Evolutionary conservation across 768 basidiomycete genomes (phyloP), one percentile per base, ranked within the genome.

Genomic region (Zangia roseola): DNA sequence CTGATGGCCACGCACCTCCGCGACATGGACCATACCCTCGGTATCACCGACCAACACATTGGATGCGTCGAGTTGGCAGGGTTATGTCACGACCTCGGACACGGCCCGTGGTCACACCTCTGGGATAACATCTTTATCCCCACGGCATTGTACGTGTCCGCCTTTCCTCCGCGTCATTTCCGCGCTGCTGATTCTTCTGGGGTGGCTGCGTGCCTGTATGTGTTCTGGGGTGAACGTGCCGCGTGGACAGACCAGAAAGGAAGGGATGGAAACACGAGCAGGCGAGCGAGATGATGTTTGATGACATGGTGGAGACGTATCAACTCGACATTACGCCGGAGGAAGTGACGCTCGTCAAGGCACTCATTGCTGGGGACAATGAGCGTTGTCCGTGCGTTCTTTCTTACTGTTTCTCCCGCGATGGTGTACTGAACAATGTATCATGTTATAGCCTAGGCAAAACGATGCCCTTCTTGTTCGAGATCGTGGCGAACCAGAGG

Each of bases 101-200:
- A 91, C 58, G 91, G 91, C 0, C 90, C 90, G 0, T 91, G 86
- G 83, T 86, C 82, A 50, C 91, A 93, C 63, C 84, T 92, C 8
- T 93, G 87, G 84, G 90, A 93, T 54, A 69, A 71, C 7, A 59
- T 72, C 44, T 91, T 89, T 64, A 89, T 93, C 43, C 88, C 88
- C 1, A 48, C 58, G 5, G 82, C 80, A 1, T 53, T 81, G 89
- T 89, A 58, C 57, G 80, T 74, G 1, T 7, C 20, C 17, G 25
- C 5, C 13, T 2, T 12, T 30, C 30, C 37, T 14, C 10, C 31
- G 31, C 31, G 31, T 31, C 31, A 31, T 7, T 4, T 31, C 31
- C 31, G 31, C 31, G 30, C 13, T 31, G 1, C 14, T 28, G 12
- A n/a, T n/a, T n/a, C n/a, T n/a, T n/a, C 12, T 13, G 10, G 12